phyloP scores from a whole-genome alignment of 768 basidiomycete genomes.

The Tylopilus vinaceipallidus region DNA sequence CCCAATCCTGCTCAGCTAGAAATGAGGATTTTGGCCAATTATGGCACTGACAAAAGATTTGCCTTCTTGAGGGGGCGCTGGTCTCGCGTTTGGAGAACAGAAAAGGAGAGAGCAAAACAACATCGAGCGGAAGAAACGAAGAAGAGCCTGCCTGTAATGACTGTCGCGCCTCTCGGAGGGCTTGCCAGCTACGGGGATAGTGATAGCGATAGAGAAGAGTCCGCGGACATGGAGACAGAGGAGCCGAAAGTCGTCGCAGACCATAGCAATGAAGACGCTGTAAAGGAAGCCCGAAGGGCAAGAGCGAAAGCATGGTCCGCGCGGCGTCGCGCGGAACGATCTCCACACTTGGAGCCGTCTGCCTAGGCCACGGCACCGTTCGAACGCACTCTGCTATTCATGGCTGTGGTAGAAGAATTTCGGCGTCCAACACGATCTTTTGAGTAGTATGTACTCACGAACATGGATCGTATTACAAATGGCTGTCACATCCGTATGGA shows the following conservation, averaged over 20 bases:
- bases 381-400: not conserved
- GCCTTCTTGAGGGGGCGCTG: constrained; percentile 80
- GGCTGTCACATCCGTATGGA: too few relatives aligned
- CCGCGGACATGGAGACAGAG: constrained; percentile 23
- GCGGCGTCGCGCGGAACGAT: constrained; percentile 39
- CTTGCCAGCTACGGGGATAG: constrained; percentile 61
- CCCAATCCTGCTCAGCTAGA: constrained; percentile 81
- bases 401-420: not conserved
- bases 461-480: too few relatives aligned
- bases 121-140: constrained; percentile 22
- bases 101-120: constrained; percentile 47
- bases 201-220: constrained; percentile 40
- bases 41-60: constrained; percentile 76
- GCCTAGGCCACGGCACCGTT: not conserved
- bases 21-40: constrained; percentile 85
- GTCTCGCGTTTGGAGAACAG: constrained; percentile 57
- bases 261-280: constrained; percentile 17
- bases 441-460: too few relatives aligned
- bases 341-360: constrained; percentile 6
- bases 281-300: constrained; percentile 46
- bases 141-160: constrained; percentile 10
- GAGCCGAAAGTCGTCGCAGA: not conserved
- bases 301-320: constrained; percentile 60
- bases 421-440: too few relatives aligned
- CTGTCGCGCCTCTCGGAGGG: constrained; percentile 41